phyloP scores from a whole-genome alignment of 768 basidiomycete species.

The Coprinopsis strossmayeri region DNA sequence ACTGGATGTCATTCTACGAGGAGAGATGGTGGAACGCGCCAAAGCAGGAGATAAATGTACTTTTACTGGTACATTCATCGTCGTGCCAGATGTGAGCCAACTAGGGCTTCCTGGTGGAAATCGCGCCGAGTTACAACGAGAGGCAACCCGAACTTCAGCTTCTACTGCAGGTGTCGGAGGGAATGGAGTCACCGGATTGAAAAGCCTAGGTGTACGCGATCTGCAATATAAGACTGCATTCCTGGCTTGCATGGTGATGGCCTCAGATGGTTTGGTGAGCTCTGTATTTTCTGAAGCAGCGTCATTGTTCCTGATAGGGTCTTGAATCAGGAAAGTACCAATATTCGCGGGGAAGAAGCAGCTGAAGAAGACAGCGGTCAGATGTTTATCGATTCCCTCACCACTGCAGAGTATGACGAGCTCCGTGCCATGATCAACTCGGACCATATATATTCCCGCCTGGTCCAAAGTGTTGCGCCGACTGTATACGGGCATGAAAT shows the following conservation, averaged over 20 bases:
- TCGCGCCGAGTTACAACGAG: constrained; percentile 82
- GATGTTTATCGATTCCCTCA: constrained; percentile 83
- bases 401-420: constrained; percentile 92
- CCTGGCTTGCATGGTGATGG: constrained; percentile 94
- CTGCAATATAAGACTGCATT: constrained; percentile 98
- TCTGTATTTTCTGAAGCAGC: background rate
- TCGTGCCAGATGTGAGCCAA: constrained; percentile 97
- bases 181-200: constrained; percentile 88
- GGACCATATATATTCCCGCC: constrained; percentile 89
- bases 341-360: constrained; percentile 87
- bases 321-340: constrained; percentile 61
- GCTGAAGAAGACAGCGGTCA: constrained; percentile 71
- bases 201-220: constrained; percentile 91
- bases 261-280: constrained; percentile 82
- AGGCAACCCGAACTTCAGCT: constrained; percentile 61
- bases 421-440: constrained; percentile 91
- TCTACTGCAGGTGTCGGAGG: constrained; percentile 61
- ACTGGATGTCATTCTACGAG: constrained; percentile 90
- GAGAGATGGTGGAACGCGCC: constrained; percentile 95
- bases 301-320: background rate
- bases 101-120: constrained; percentile 93
- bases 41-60: constrained; percentile 99
- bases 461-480: constrained; percentile 93
- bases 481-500: constrained; percentile 99
- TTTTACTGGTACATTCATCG: constrained; percentile 96